Base-by-base conservation (phyloP, 192 early-diverging fungal species). In the Coemansia sp. region DNA sequence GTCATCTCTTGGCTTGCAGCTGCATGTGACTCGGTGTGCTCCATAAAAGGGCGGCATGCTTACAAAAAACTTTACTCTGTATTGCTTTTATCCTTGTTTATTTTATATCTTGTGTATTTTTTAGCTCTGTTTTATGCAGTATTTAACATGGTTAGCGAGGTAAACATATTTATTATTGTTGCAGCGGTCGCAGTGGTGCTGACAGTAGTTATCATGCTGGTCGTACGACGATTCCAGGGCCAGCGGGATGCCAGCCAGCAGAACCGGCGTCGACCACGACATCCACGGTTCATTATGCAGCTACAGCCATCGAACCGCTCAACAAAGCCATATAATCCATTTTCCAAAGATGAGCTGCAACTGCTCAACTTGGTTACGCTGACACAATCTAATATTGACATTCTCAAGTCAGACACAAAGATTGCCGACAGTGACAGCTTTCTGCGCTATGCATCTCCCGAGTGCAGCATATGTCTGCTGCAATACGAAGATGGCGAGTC, bases 391-490 rank as follows among this genome's bases (percentile, higher is more conserved):
- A 59, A 71, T 31, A 52, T 78, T 18, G 63, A 63, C 23, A 11
- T 40, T 10, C 56, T 78, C 8, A 62, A 65, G n/a, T 26, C 36
- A 10, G 58, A 56, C 17, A 40, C 56, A 36, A 63, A 67, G 51
- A 23, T 31, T 21, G 25, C 42, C 0, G 60, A 25, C 44, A 21
- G 60, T 21, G 3, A 47, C 23, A 62, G 47, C 18, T 18, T 18
- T 25, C 42, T 72, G 63, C 66, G 63, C 3, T 78, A 84, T 25
- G 80, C 82, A 4, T 68, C 75, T 28, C 62, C 66, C 9, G 75
- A 78, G 23, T 90, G 89, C 67, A 84, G 83, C 23, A 78, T 90
- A 31, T 90, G 89, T 62, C 62, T 89, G 47, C 66, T 72, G 61
- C 79, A 76, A 21, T 90, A 85, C 52, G 74, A 84, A 61, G 54